Percentiles rank a stretch among this genome's conserved stretches.
Evolutionary conservation across 202 grass and related monocot genomes (phyloP).

Genomic region (Panicum hallii): DNA sequence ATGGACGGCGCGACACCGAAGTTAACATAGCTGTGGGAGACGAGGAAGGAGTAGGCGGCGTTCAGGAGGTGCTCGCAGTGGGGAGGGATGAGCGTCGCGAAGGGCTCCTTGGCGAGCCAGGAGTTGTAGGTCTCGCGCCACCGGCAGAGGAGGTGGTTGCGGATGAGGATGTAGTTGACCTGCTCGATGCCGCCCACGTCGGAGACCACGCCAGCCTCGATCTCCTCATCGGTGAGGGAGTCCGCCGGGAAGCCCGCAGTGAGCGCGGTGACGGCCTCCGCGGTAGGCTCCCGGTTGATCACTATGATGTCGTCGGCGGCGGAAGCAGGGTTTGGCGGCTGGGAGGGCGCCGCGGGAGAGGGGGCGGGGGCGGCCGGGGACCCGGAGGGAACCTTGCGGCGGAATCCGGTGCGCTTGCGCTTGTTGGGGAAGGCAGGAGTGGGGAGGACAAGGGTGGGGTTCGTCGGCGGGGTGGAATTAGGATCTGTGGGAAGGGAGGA

Average conservation of each 20-base stretch:
- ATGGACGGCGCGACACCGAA: slow-evolving; percentile 81
- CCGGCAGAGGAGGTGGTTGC: slow-evolving; percentile 80
- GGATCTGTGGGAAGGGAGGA: slow-evolving; percentile 45
- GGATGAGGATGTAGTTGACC: slow-evolving; percentile 98
- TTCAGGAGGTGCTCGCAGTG: slow-evolving; percentile 81
- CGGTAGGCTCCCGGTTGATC: slow-evolving; percentile 90
- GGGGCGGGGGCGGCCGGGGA: slow-evolving; percentile 21
- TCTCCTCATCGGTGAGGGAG: slow-evolving; percentile 98
- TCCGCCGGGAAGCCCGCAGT: slow-evolving; percentile 87
- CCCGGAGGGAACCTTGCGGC: slow-evolving; percentile 70
- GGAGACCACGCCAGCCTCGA: slow-evolving; percentile 90
- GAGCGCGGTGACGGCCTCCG: slow-evolving; percentile 90
- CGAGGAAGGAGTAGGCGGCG: slow-evolving; percentile 83
- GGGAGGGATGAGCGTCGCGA: slow-evolving; percentile 69
- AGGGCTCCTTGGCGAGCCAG: slow-evolving; percentile 82
- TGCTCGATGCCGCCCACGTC: slow-evolving; percentile 95
- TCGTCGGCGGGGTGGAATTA: slow-evolving; percentile 39
- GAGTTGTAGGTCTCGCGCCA: slow-evolving; percentile 85
- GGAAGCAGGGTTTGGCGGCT: slow-evolving; percentile 42
- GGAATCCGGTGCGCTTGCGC: slow-evolving; percentile 93
- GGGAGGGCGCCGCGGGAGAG: background rate
- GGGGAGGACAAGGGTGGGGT: slow-evolving; percentile 44
- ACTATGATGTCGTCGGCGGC: slow-evolving; percentile 93
- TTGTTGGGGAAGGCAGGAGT: slow-evolving; percentile 66
- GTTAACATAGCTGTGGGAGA: slow-evolving; percentile 88